Base-by-base conservation (phyloP, 768 basidiomycete species). In the Calocybe gangraenosa region DNA sequence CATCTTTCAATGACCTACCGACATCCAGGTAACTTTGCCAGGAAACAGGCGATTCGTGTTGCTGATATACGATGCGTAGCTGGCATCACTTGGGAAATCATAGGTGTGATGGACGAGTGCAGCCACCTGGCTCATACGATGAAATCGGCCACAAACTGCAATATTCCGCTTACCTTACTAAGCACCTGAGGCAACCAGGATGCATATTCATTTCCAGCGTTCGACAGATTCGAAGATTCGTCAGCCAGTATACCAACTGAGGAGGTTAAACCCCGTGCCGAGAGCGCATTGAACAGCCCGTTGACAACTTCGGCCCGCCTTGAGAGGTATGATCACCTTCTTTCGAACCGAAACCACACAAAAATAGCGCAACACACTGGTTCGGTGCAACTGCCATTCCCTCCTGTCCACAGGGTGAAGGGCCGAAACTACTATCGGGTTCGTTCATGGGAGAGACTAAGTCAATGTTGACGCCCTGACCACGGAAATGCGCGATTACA, bases 371-470 rank as follows among this genome's bases (percentile, higher is more conserved):
- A 35, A 48, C 66, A 22, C 31, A 68, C 67, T 70, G 68, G 42
- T 47, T 61, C 3, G 69, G 67, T 37, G 53, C 49, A 33, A 74
- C 71, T 44, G 60, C 54, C 72, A 74, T 74, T 2, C 72, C 73
- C 56, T 74, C 71, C 53, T 74, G 73, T 15, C 66, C 65, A 50
- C 71, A 74, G 2, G 64, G 65, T 4, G 62, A 57, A 14, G 66
- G 65, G 2, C 65, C 66, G 48, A 70, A 68, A 10, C 38, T 66
- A 41, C 62, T 64, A 42, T 71, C 67, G 2, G 69, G 70, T 39
- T 69, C 68, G 48, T 74, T 72, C 65, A 74, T 73, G 7, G 70
- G 63, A 1, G 71, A 72, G 18, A 74, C 61, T 21, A 65, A 66
- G 31, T 60, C 64, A 40, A 74, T 67, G 11, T 58, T 58, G 22